Evolutionary conservation across 1,284 basidiomycete species (phyloP).

Genomic region (Cutaneotrichosporon cutaneum): DNA sequence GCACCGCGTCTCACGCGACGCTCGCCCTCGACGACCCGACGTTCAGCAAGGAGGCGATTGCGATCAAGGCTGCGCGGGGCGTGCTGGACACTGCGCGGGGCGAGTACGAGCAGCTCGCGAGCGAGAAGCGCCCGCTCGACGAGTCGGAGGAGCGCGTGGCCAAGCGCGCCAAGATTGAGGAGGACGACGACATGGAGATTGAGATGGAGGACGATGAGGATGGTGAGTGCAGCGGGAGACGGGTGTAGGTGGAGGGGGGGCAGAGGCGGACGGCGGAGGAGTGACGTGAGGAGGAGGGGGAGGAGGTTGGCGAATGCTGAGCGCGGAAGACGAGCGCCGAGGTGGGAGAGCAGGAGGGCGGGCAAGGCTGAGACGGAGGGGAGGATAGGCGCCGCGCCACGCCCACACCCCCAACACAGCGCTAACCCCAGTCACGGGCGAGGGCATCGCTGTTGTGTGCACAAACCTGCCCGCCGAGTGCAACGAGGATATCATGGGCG

Average conservation of each 20-base stretch:
- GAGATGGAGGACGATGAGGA: conserved; percentile 51
- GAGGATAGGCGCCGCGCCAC: too few relatives aligned
- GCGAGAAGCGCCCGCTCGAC: conserved; percentile 61
- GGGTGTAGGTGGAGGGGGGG: background rate
- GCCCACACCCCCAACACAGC: background rate
- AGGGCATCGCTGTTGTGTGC: conserved; percentile 28
- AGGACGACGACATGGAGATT: conserved; percentile 51
- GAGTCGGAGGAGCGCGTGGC: conserved; percentile 57
- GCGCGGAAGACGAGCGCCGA: too few relatives aligned
- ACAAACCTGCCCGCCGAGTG: conserved; percentile 47
- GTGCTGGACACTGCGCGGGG: conserved; percentile 54
- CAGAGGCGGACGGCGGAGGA: background rate
- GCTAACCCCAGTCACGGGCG: conserved; percentile 9
- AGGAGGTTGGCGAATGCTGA: too few relatives aligned
- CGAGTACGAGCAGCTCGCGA: conserved; percentile 59
- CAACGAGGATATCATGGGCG: conserved; percentile 38
- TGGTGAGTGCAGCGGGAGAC: conserved; percentile 26
- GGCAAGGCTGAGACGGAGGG: background rate
- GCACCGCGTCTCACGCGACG: conserved; percentile 78
- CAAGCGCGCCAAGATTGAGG: conserved; percentile 39
- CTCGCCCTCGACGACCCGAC: conserved; percentile 58
- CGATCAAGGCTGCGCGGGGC: conserved; percentile 48
- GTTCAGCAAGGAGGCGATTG: conserved; percentile 60
- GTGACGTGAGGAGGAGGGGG: background rate
- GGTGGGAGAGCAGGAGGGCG: background rate